These are phyloP conservation scores for Zarea fungicola DNA, from an alignment of 2,329 filamentous ascomycete species.

Conservation along the genomic window DNA sequence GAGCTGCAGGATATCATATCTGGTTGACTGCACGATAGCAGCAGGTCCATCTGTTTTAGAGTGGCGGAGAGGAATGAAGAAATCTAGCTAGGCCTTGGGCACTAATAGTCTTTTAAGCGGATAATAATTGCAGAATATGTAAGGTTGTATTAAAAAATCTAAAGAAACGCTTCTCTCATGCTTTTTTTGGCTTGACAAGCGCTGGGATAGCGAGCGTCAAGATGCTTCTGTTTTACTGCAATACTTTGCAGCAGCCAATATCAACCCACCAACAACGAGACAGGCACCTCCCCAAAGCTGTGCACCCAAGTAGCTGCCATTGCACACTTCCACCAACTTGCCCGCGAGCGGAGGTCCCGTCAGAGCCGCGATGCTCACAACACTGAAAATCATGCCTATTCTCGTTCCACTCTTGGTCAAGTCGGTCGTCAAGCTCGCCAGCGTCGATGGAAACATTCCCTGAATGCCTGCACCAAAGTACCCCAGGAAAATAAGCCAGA, in stretches of 20 bases:
- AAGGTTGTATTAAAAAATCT: too few relatives aligned
- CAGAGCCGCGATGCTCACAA: constrained; percentile 49
- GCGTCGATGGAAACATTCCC: constrained; percentile 56
- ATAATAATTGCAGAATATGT: too few relatives aligned
- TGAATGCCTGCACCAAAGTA: constrained; percentile 60
- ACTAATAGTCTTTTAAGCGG: too few relatives aligned
- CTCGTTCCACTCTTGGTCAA: constrained; percentile 48
- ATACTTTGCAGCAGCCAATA: constrained; percentile 36
- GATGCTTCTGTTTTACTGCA: constrained; percentile 23
- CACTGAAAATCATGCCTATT: constrained; percentile 57
- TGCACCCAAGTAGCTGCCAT: constrained; percentile 43
- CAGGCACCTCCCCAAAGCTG: constrained; percentile 45
- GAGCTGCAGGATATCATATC: background rate
- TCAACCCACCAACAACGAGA: constrained; percentile 37
- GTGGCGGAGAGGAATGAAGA: too few relatives aligned
- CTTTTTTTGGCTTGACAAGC: too few relatives aligned
- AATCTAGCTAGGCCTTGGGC: too few relatives aligned
- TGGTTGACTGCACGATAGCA: background rate
- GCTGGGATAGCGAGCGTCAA: too few relatives aligned
- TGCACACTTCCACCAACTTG: constrained; percentile 39
- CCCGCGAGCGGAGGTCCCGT: constrained; percentile 52
- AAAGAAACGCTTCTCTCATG: too few relatives aligned
- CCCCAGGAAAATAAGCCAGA: constrained; percentile 60
- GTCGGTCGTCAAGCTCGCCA: constrained; percentile 44
- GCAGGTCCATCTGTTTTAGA: too few relatives aligned